Conservation (phyloP, 2,329 filamentous ascomycete genomes). For the Nothomitra cinnamomea region DNA sequence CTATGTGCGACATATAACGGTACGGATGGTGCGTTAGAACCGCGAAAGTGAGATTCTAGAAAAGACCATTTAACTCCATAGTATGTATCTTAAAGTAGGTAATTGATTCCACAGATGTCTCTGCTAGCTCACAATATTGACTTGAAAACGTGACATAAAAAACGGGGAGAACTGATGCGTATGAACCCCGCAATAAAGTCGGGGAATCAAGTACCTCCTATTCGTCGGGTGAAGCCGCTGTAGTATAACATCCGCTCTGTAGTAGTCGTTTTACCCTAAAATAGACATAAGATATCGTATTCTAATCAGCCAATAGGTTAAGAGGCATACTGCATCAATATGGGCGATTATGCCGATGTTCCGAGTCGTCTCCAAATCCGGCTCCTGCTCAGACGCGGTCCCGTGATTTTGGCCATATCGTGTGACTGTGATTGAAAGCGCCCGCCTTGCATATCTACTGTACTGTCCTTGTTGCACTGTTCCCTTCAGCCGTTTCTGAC, state of each 20-base stretch:
- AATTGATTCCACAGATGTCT: too few relatives aligned
- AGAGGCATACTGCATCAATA: constrained; percentile 59
- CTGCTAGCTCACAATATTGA: too few relatives aligned
- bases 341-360: constrained; percentile 99
- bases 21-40: constrained; percentile 1
- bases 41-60: background rate
- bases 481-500: constrained; percentile 10
- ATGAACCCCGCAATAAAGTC: too few relatives aligned
- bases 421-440: background rate
- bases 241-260: constrained; percentile 99
- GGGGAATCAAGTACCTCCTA: constrained; percentile 41
- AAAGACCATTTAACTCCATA: background rate
- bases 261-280: constrained; percentile 81
- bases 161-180: too few relatives aligned
- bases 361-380: constrained; percentile 45
- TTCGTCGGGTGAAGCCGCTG: constrained; percentile 70
- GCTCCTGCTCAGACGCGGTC: background rate
- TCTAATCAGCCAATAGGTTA: background rate
- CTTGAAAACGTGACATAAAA: too few relatives aligned
- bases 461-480: background rate
- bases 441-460: background rate
- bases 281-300: background rate
- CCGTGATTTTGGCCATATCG: background rate
- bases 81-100: too few relatives aligned
- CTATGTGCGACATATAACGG: background rate